These are phyloP conservation scores for Trichophyton benhamiae DNA, from an alignment of 2,329 filamentous ascomycete genomes.

Conservation along the genomic window DNA sequence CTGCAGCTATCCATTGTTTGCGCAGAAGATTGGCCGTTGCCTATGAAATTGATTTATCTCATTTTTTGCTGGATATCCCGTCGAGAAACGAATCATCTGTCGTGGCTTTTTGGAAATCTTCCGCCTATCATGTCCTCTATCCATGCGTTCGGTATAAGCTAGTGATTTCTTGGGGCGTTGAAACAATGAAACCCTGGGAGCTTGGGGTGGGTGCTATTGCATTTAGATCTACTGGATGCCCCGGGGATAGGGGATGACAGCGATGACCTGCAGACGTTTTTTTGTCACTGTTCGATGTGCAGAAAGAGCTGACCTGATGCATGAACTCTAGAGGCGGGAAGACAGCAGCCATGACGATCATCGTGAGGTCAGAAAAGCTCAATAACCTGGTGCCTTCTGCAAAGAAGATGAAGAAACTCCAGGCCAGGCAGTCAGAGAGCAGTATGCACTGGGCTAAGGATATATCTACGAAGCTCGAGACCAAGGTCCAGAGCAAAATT, in stretches of 20 bases:
- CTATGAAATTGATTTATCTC: not conserved
- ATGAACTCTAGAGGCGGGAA: not conserved
- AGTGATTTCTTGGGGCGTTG: not conserved
- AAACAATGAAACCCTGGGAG: not conserved
- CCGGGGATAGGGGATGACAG: not conserved
- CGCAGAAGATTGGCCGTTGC: not conserved
- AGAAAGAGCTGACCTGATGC: not conserved
- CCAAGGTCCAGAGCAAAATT: not conserved
- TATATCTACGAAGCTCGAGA: not conserved
- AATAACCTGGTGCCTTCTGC: not conserved
- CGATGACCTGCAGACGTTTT: not conserved
- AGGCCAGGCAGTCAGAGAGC: not conserved
- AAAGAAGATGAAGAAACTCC: constrained; percentile 2
- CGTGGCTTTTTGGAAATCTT: not conserved
- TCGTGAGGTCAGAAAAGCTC: not conserved
- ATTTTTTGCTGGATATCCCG: not conserved
- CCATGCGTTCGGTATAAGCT: not conserved
- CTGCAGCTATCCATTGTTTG: not conserved
- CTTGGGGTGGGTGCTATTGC: not conserved
- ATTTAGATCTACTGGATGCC: not conserved
- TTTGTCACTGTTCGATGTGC: not conserved
- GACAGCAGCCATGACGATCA: constrained; percentile 1
- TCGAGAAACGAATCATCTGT: not conserved
- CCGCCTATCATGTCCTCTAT: not conserved
- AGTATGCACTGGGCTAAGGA: not conserved